Evolutionary conservation across 257 asterid species (phyloP).

Genomic region (Verbascum thapsus): DNA sequence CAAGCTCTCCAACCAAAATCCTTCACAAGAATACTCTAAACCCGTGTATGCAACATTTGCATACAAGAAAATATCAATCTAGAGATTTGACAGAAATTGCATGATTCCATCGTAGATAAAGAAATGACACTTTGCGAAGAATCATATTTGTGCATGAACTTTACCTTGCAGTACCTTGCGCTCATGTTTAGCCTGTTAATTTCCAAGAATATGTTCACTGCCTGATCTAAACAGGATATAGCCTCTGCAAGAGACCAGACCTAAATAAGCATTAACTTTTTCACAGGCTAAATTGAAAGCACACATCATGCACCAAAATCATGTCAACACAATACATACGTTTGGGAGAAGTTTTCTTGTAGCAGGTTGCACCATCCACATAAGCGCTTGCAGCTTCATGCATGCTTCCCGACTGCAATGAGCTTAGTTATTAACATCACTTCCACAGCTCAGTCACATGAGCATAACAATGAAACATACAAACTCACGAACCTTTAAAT

Average conservation of each 20-base stretch:
- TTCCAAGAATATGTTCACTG: slow-evolving; percentile 39
- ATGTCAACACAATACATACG: slow-evolving; percentile 29
- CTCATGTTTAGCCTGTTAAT: slow-evolving; percentile 43
- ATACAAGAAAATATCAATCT: neutral
- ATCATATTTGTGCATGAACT: slow-evolving; percentile 7
- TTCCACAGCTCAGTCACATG: slow-evolving; percentile 18
- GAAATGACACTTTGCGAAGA: neutral
- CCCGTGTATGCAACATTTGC: neutral
- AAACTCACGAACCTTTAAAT: slow-evolving; percentile 41
- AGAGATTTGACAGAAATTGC: neutral
- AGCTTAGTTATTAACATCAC: slow-evolving; percentile 13
- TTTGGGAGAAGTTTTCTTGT: slow-evolving; percentile 46
- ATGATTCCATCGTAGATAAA: neutral
- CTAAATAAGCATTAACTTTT: slow-evolving; percentile 5
- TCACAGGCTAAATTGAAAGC: neutral
- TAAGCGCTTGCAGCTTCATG: slow-evolving; percentile 57
- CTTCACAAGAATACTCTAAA: slow-evolving; percentile 7
- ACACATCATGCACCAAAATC: slow-evolving; percentile 3
- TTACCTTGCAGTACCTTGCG: slow-evolving; percentile 45
- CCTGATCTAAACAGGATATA: slow-evolving; percentile 45
- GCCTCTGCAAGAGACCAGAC: slow-evolving; percentile 38
- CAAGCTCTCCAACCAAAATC: neutral
- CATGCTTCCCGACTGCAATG: slow-evolving; percentile 43
- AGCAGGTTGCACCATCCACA: slow-evolving; percentile 52
- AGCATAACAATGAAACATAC: neutral